A percentile compares a stretch with the other conserved stretches of the same genome.
These are phyloP conservation scores for Cinnamomum micranthum DNA, from an alignment of 164 flowering plant species.

Conservation along the genomic window DNA sequence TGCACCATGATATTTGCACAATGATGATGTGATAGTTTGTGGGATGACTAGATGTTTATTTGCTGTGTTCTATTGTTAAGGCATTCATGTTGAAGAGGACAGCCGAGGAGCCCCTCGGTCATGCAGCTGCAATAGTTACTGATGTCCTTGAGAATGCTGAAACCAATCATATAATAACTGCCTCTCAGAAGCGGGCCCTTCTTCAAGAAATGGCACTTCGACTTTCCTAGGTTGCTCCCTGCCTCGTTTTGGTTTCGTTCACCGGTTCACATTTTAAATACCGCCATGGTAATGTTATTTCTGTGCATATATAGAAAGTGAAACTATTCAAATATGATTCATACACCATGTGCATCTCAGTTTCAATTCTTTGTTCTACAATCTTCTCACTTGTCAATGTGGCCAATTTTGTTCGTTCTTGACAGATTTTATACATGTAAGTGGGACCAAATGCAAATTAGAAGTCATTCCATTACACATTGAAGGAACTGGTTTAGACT, in stretches of 20 bases:
- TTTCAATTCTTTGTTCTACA: not conserved
- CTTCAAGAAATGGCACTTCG: conserved; percentile 96
- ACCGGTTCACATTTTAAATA: not conserved
- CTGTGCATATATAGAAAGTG: not conserved
- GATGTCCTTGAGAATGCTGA: conserved; percentile 95
- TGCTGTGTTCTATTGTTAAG: conserved; percentile 27
- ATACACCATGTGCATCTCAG: not conserved
- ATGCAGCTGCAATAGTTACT: conserved; percentile 91
- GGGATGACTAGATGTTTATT: not conserved
- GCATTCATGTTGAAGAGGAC: conserved; percentile 95
- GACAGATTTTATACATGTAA: no score
- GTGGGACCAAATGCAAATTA: no score
- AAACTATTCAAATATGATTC: not conserved
- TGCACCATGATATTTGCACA: not conserved
- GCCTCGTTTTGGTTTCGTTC: not conserved
- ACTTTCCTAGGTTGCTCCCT: conserved; percentile 39
- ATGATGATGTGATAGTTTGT: not conserved
- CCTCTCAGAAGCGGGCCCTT: conserved; percentile 80
- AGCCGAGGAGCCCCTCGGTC: conserved; percentile 96
- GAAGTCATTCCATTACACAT: no score
- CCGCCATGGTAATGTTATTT: not conserved
- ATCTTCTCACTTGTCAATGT: no score
- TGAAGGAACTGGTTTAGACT: no score
- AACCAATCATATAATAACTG: conserved; percentile 63
- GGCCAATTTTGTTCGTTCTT: no score